phyloP scores from a whole-genome alignment of 208 protist genomes.

The Crithidia thermophila region DNA sequence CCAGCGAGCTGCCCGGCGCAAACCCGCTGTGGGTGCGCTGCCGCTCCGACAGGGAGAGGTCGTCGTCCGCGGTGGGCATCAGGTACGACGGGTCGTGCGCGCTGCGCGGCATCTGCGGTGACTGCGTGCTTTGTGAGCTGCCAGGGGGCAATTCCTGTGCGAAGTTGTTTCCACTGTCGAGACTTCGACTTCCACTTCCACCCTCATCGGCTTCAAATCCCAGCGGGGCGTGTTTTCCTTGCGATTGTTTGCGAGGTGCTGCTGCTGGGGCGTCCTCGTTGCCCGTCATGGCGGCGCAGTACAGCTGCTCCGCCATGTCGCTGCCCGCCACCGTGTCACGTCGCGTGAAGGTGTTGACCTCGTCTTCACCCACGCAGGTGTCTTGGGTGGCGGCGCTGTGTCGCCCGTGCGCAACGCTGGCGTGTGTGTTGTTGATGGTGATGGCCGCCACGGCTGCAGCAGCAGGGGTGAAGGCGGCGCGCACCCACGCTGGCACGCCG shows the following conservation, averaged over 20 bases:
- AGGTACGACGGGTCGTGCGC: neutral
- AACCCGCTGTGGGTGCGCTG: neutral
- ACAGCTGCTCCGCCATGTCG: no score
- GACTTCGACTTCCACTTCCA: no score
- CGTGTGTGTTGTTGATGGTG: neutral
- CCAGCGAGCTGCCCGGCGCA: neutral
- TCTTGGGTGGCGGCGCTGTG: neutral
- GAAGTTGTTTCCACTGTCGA: no score
- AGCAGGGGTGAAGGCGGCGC: conserved; percentile 19
- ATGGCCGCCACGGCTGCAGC: neutral
- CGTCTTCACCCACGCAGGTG: neutral
- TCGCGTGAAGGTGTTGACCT: no score
- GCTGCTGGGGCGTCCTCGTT: no score
- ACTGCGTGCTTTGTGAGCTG: neutral
- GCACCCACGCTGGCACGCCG: conserved; percentile 21
- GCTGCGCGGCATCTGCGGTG: neutral
- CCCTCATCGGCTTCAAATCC: no score
- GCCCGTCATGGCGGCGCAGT: no score
- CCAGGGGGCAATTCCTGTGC: no score
- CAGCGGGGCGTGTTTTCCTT: no score
- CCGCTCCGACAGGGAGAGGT: neutral
- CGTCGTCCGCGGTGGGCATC: neutral
- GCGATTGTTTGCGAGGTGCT: no score
- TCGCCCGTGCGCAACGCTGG: neutral
- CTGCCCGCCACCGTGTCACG: no score